Conservation (phyloP, 805 yeast species). For the Debaryomyces castellii region DNA sequence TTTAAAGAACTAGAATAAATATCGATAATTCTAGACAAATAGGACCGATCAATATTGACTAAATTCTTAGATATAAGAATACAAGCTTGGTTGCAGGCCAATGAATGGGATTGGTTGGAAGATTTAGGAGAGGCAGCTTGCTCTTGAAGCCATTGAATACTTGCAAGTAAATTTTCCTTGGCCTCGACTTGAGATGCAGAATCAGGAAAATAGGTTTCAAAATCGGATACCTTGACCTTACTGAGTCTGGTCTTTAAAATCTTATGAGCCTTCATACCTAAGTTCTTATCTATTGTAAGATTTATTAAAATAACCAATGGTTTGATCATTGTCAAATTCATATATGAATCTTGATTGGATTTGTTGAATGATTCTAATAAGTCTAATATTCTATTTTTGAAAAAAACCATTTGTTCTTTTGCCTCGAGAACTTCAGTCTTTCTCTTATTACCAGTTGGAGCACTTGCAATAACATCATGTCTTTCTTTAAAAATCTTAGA, state of each 20-base stretch:
- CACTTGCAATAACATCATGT: slow-evolving; percentile 55
- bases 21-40: slow-evolving; percentile 48
- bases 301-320: slow-evolving; percentile 63
- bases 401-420: slow-evolving; percentile 70
- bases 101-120: slow-evolving; percentile 47
- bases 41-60: slow-evolving; percentile 28
- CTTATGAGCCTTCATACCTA: slow-evolving; percentile 77
- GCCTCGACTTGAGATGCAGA: slow-evolving; percentile 14
- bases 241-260: slow-evolving; percentile 60
- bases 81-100: slow-evolving; percentile 66
- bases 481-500: slow-evolving; percentile 84
- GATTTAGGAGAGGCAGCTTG: slow-evolving; percentile 40
- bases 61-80: slow-evolving; percentile 64
- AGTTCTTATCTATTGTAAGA: slow-evolving; percentile 63
- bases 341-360: slow-evolving; percentile 38
- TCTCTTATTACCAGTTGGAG: slow-evolving; percentile 59
- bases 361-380: slow-evolving; percentile 64
- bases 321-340: slow-evolving; percentile 44
- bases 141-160: slow-evolving; percentile 43
- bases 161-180: slow-evolving; percentile 20
- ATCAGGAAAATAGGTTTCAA: slow-evolving; percentile 17
- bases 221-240: slow-evolving; percentile 39
- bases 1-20: slow-evolving; percentile 57
- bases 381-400: slow-evolving; percentile 78
- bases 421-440: slow-evolving; percentile 78